These are phyloP conservation scores for Suhomyces sp. DNA, from an alignment of 805 yeast species.

Conservation along the genomic window DNA sequence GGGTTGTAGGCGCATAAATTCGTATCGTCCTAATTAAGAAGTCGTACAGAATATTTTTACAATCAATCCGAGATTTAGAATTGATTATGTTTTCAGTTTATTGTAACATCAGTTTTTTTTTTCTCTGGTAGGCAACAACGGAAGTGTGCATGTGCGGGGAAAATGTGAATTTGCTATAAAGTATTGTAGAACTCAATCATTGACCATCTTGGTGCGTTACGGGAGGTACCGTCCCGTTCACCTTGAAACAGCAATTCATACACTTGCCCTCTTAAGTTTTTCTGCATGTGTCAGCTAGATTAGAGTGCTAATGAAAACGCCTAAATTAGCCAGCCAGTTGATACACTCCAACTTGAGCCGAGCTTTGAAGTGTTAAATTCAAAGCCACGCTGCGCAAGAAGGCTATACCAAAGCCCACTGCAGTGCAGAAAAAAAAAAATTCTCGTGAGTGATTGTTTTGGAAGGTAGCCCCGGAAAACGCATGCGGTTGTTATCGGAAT, in stretches of 20 bases:
- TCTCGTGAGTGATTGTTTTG: not conserved
- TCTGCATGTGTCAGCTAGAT: not conserved
- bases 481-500: not conserved
- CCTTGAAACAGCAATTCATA: not conserved
- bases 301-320: not conserved
- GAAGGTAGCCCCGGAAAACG: not conserved
- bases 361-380: not conserved
- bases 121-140: not conserved
- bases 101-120: not conserved
- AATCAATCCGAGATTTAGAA: not conserved
- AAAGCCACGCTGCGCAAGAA: not conserved
- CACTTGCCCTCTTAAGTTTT: not conserved
- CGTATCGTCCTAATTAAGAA: not conserved
- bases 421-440: not conserved
- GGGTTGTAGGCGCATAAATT: not conserved
- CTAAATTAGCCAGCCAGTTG: not conserved
- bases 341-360: not conserved
- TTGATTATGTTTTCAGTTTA: not conserved
- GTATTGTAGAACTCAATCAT: not conserved
- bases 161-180: not conserved
- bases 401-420: not conserved
- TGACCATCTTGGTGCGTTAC: not conserved
- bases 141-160: not conserved
- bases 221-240: not conserved
- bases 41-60: not conserved